A percentile compares a stretch with the other conserved stretches of the same genome.
phyloP scores from a whole-genome alignment of 192 early-diverging fungal genomes.

The Rhizoclosmatium sp. region DNA sequence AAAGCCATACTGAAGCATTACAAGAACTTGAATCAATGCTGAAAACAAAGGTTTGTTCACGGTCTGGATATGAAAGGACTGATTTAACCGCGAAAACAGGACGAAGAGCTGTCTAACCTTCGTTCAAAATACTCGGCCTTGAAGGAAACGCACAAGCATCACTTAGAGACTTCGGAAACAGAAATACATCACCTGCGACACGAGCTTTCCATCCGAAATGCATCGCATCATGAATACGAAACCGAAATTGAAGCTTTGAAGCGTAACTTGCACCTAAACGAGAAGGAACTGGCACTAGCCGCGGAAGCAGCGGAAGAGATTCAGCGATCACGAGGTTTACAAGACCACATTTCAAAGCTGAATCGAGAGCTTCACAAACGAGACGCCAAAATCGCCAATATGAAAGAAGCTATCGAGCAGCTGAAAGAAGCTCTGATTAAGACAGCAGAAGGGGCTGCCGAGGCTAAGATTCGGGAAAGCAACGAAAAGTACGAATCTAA shows the following conservation, averaged over 20 bases:
- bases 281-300: slow-evolving; percentile 20
- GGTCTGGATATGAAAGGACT: neutral
- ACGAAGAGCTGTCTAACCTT: slow-evolving; percentile 10
- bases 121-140: slow-evolving; percentile 11
- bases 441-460: slow-evolving; percentile 38
- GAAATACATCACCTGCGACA: slow-evolving; percentile 17
- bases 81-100: neutral
- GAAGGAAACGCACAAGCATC: neutral
- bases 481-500: slow-evolving; percentile 29
- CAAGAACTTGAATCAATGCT: slow-evolving; percentile 18
- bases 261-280: slow-evolving; percentile 26
- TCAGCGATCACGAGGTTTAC: slow-evolving; percentile 17
- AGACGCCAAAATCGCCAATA: slow-evolving; percentile 38
- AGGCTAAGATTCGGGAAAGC: slow-evolving; percentile 26
- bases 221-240: slow-evolving; percentile 24
- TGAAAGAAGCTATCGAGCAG: slow-evolving; percentile 43
- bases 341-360: slow-evolving; percentile 33
- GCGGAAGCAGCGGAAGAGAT: slow-evolving; percentile 21
- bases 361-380: slow-evolving; percentile 35
- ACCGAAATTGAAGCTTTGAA: slow-evolving; percentile 27
- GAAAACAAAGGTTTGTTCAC: neutral
- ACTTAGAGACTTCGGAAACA: neutral
- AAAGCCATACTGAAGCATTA: slow-evolving; percentile 5
- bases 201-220: slow-evolving; percentile 21
- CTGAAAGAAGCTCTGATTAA: slow-evolving; percentile 37